Percentiles rank a stretch among this genome's conserved stretches.
These are phyloP conservation scores for Phaeolepiota aurea DNA, from an alignment of 768 basidiomycete species.

Conservation along the genomic window DNA sequence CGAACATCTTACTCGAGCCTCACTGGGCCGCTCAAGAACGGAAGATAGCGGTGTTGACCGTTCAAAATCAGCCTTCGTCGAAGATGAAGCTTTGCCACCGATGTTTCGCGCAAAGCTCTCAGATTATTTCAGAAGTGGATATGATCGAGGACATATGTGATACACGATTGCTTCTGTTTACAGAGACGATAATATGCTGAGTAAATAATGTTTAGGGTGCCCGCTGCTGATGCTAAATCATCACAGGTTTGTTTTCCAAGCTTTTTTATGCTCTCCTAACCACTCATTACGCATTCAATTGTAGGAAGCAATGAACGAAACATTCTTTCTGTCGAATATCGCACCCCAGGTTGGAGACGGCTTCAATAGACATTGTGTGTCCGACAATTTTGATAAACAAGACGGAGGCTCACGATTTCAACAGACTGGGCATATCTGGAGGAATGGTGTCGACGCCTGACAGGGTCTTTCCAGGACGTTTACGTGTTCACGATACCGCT, in stretches of 20 bases:
- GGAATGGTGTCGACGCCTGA: constrained; percentile 90
- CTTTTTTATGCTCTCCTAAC: too few relatives aligned
- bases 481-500: constrained; percentile 97
- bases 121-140: constrained; percentile 91
- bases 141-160: constrained; percentile 95
- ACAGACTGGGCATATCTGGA: constrained; percentile 95
- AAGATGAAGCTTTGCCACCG: constrained; percentile 73
- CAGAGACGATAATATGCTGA: constrained; percentile 1
- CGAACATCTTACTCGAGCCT: constrained; percentile 82
- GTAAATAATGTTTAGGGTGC: constrained; percentile 51
- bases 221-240: constrained; percentile 90
- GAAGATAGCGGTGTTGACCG: constrained; percentile 53
- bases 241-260: constrained; percentile 50
- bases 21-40: constrained; percentile 45
- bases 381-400: neutral
- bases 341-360: constrained; percentile 97
- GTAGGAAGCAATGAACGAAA: constrained; percentile 91
- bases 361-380: constrained; percentile 93
- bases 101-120: constrained; percentile 74
- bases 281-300: neutral
- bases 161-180: constrained; percentile 16
- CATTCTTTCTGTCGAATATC: constrained; percentile 90
- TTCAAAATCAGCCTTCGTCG: constrained; percentile 67
- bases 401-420: constrained; percentile 1
- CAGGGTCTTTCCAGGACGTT: constrained; percentile 83